Conservation (phyloP, 2,329 filamentous ascomycete genomes). For the Neodidymelliopsis sp. region DNA sequence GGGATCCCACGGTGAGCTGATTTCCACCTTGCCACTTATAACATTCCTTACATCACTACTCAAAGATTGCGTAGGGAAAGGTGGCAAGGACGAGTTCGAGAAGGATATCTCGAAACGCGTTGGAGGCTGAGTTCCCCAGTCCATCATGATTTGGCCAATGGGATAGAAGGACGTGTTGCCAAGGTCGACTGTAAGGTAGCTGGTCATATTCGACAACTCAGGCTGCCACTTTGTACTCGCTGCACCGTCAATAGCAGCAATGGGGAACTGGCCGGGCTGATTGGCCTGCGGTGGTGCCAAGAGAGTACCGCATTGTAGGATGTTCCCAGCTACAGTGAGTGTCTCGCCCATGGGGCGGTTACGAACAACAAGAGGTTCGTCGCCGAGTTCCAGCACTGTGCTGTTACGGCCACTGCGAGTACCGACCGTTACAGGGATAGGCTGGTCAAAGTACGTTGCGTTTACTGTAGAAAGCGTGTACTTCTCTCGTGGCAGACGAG, state of each 20-base stretch:
- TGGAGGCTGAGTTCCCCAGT: constrained; percentile 67
- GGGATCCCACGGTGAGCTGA: constrained; percentile 53
- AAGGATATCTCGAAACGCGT: constrained; percentile 62
- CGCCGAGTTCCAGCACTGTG: constrained; percentile 55
- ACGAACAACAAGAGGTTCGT: constrained; percentile 61
- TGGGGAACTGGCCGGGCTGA: constrained; percentile 72
- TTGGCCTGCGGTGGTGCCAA: constrained; percentile 53
- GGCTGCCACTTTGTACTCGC: constrained; percentile 74
- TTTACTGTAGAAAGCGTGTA: constrained; percentile 62
- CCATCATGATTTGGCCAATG: constrained; percentile 62
- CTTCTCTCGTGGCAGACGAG: constrained; percentile 53
- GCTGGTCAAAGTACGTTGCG: constrained; percentile 57
- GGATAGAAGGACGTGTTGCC: constrained; percentile 46
- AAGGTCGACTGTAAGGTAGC: constrained; percentile 65
- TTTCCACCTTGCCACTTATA: constrained; percentile 39
- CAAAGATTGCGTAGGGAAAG: constrained; percentile 18
- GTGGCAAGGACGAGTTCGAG: constrained; percentile 55
- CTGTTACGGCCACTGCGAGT: constrained; percentile 43
- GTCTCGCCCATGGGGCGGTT: constrained; percentile 66
- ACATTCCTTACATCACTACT: constrained; percentile 26
- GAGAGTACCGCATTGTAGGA: constrained; percentile 68
- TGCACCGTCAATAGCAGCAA: constrained; percentile 71
- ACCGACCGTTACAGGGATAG: constrained; percentile 67
- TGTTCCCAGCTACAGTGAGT: constrained; percentile 65
- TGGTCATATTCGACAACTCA: constrained; percentile 55